Conservation (phyloP, 441 rosid species). For the Jatropha podagrica region DNA sequence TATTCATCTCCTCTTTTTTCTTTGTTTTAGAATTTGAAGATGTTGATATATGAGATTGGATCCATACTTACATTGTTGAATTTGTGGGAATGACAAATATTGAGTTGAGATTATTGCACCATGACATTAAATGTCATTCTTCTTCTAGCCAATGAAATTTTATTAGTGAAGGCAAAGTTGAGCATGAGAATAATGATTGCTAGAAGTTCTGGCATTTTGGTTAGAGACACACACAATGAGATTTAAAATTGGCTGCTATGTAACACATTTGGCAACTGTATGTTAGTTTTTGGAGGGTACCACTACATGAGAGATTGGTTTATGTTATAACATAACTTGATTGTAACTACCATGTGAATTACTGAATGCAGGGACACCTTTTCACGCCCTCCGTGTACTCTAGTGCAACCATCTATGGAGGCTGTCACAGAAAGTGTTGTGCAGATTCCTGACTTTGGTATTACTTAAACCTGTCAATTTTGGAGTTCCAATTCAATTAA, state of each 20-base stretch:
- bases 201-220: neutral
- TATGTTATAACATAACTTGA: neutral
- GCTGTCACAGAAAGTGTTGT: slow-evolving; percentile 44
- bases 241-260: neutral
- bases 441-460: slow-evolving; percentile 88
- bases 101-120: neutral
- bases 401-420: slow-evolving; percentile 89
- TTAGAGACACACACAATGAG: neutral
- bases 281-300: neutral
- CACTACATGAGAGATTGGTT: neutral
- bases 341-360: slow-evolving; percentile 23
- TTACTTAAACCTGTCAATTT: neutral
- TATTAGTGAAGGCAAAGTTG: neutral
- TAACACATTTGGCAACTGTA: neutral
- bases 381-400: slow-evolving; percentile 81
- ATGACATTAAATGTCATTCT: neutral
- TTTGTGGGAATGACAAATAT: neutral
- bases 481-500: slow-evolving; percentile 1
- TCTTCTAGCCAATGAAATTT: neutral
- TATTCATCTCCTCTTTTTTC: neutral
- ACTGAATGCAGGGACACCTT: slow-evolving; percentile 81
- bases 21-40: neutral
- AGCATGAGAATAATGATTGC: neutral
- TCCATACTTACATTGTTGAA: neutral
- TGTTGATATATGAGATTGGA: neutral